phyloP scores from a whole-genome alignment of 2,329 filamentous ascomycete species.

The Trichoderma harzianum region DNA sequence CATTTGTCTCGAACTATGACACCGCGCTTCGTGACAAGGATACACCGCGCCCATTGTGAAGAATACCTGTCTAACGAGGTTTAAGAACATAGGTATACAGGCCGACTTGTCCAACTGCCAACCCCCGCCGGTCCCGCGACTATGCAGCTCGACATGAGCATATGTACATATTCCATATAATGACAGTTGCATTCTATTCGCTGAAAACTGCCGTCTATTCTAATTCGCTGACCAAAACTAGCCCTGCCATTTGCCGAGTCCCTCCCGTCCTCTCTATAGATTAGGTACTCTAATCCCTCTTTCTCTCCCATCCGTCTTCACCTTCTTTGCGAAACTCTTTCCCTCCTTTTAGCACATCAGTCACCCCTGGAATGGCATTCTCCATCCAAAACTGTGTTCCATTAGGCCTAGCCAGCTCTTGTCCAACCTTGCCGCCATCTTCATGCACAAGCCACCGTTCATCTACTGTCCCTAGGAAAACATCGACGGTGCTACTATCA shows the following conservation, averaged over 20 bases:
- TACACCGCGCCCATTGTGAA: not conserved
- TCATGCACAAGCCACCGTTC: constrained; percentile 9
- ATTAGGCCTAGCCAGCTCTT: not conserved
- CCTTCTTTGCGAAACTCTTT: not conserved
- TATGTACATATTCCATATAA: not conserved
- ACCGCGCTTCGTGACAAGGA: not conserved
- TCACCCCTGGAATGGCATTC: not conserved
- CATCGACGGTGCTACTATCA: constrained; percentile 1
- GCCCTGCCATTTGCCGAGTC: no score
- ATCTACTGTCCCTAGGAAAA: constrained; percentile 1
- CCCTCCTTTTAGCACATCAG: constrained; percentile 1
- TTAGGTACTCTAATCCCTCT: not conserved
- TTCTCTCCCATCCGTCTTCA: constrained; percentile 11
- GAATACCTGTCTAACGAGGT: not conserved
- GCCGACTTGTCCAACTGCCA: not conserved
- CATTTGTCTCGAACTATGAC: not conserved
- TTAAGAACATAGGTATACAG: not conserved
- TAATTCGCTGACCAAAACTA: not conserved
- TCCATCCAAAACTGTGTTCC: constrained; percentile 16
- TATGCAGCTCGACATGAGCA: not conserved
- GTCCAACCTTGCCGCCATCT: constrained; percentile 5
- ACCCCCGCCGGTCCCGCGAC: not conserved
- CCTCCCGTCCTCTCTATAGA: no score
- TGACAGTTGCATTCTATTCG: not conserved
- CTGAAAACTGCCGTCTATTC: not conserved